Base-by-base conservation (phyloP, 2,329 filamentous ascomycete genomes). In the Colletotrichum liaoningense region DNA sequence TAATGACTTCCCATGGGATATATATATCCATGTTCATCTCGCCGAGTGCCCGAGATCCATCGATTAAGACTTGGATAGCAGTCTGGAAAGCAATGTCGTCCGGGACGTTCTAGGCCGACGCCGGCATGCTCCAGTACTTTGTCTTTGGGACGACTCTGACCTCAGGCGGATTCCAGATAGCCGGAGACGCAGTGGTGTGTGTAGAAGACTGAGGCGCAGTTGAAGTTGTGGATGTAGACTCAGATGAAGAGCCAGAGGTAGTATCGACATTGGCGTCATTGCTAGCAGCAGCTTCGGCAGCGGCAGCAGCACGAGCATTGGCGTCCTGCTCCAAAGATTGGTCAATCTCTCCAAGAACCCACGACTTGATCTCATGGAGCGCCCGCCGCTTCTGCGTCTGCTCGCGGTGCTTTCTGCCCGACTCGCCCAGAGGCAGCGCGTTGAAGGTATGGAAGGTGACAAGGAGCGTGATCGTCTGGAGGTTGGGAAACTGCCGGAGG, bases 71-170 rank as follows among this genome's bases (percentile, higher is more conserved):
- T 4, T 33, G n/a, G 1, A 12, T 24, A 26, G 7, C 24, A 33
- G 16, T 5, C 22, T 6, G 22, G 19, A 11, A 19, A 16, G 33
- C 2, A 9, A 65, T 2, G 5, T 22, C 16, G n/a, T 22, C 22
- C 63, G 38, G 55, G 16, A 5, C 30, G 22, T 14, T 30, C 33
- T 49, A 49, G 42, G 30, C 49, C 28, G 3, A 46, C 24, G n/a
- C 16, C 14, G 63, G 54, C 16, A 54, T n/a, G n/a, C 22, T 65
- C 72, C 72, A 74, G 38, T 58, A 72, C 22, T 22, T 42, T 0
- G 72, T 74, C 63, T 38, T 72, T 8, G 63, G 68, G 14, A 74
- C 72, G 22, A 63, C 63, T 5, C 72, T 28, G 6, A 74, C 38
- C 11, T 72, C 69, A 11, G 58, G 72, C 1, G 26, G n/a, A 14